Conservation (phyloP, 2,329 filamentous ascomycete genomes). For the Ophiostoma ulmi region DNA sequence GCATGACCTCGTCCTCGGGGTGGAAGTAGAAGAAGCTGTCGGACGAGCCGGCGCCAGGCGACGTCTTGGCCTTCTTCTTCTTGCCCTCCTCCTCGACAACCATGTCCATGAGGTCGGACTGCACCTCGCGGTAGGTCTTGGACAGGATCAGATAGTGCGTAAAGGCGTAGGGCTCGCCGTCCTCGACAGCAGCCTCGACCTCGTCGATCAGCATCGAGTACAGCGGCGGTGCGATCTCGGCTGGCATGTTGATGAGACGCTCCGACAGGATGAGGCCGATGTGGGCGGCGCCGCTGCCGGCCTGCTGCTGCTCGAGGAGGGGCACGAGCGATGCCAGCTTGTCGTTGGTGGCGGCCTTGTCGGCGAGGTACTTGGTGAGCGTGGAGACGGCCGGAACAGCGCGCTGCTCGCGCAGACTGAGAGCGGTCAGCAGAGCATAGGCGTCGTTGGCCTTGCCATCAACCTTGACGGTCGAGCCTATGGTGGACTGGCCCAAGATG, state of each 20-base stretch:
- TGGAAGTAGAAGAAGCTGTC: conserved; percentile 78
- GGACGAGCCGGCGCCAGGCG: background rate
- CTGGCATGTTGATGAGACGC: conserved; percentile 92
- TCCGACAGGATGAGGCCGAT: conserved; percentile 88
- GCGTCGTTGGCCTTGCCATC: conserved; percentile 89
- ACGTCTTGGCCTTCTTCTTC: conserved; percentile 50
- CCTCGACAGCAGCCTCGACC: conserved; percentile 79
- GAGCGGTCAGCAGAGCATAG: conserved; percentile 83
- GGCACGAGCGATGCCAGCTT: conserved; percentile 52
- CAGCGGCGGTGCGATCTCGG: conserved; percentile 86
- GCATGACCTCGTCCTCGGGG: conserved; percentile 85
- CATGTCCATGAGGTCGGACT: conserved; percentile 56
- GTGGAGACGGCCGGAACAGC: conserved; percentile 67
- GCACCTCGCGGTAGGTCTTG: conserved; percentile 86
- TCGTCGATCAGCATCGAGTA: conserved; percentile 93
- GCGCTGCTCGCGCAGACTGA: conserved; percentile 76
- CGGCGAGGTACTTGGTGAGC: conserved; percentile 65
- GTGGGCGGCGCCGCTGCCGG: conserved; percentile 37
- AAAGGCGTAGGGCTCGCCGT: conserved; percentile 88
- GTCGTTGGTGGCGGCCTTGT: conserved; percentile 47
- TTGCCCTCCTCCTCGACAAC: conserved; percentile 34
- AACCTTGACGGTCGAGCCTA: conserved; percentile 96
- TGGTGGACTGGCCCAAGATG: conserved; percentile 73
- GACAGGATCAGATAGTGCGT: conserved; percentile 88
- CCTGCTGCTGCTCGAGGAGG: conserved; percentile 46